Base-by-base conservation (phyloP, 768 basidiomycete species). In the Kwoniella heveanensis region DNA sequence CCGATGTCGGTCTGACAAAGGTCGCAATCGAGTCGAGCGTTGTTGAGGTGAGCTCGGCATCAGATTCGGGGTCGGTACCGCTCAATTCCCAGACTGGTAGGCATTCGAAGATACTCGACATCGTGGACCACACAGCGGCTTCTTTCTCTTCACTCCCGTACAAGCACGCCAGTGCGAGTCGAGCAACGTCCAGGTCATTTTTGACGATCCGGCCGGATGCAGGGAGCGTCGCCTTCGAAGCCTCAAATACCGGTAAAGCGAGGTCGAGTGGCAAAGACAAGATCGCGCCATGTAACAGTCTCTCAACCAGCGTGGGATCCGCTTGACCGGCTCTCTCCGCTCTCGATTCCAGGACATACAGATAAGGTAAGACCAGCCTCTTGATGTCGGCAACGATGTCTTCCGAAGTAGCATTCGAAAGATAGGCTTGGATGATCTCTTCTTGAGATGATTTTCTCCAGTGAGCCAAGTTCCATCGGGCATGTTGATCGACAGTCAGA, bases 101-200 rank as follows among this genome's bases (percentile, higher is more conserved):
- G 76, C 94, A 99, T 77, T 99, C 95, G 77, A 99, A 97, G 54
- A 99, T 90, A 30, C 83, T 82, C 68, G 89, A 91, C 93, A 96
- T 97, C 3, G 83, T 87, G 0, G 86, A 74, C 91, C 91, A 95
- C 7, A 60, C 54, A 25, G 37, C 17, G 68, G 88, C 84, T 62
- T 86, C 83, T 32, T 64, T 53, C 59, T 85, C 85, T 63, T 87
- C 84, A 70, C 86, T 89, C 15, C 92, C 92, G 66, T 99, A 99
- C 24, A 97, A 80, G 71, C 88, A 89, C 7, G 93, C 89, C 13
- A 98, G 86, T 2, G 94, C 93, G 15, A 97, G 79, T 12, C 89
- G 85, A 15, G 87, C 91, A 75, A 94, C 86, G 69, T 92, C 90
- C 70, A 90, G 86, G 69, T 97, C 91, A 59, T 87, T 84, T 58